Evolutionary conservation across 495 filamentous ascomycete species (phyloP).

Genomic region (Daldinia loculata): DNA sequence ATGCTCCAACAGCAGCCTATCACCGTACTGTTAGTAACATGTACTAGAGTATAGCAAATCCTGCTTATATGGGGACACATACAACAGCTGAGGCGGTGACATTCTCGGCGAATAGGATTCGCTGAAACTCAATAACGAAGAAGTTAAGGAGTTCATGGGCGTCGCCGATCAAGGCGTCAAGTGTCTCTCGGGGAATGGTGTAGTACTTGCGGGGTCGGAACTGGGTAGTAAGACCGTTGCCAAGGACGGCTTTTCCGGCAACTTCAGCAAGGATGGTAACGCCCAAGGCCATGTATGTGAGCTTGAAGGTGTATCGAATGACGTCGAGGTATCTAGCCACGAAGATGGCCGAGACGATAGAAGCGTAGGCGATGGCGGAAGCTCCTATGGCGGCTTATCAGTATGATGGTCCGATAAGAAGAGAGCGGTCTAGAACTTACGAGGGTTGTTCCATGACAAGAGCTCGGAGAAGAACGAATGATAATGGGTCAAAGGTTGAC

Average conservation of each 20-base stretch:
- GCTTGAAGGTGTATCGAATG: conserved; percentile 87
- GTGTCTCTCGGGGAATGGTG: conserved; percentile 83
- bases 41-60: not conserved
- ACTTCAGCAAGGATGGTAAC: conserved; percentile 80
- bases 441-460: conserved; percentile 69
- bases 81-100: conserved; percentile 80
- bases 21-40: conserved; percentile 35
- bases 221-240: conserved; percentile 81
- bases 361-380: conserved; percentile 83
- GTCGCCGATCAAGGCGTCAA: conserved; percentile 83
- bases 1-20: conserved; percentile 79
- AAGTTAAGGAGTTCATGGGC: conserved; percentile 95
- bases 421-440: conserved; percentile 44
- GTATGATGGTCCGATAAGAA: conserved; percentile 51
- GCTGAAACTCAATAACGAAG: conserved; percentile 95
- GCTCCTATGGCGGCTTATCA: conserved; percentile 63
- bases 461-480: conserved; percentile 95
- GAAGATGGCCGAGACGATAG: conserved; percentile 82
- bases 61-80: conserved; percentile 51
- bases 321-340: conserved; percentile 89
- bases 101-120: conserved; percentile 95
- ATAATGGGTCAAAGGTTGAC: conserved; percentile 92
- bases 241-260: conserved; percentile 76
- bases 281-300: conserved; percentile 69
- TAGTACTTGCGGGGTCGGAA: conserved; percentile 93